Conservation (phyloP, 2,329 filamentous ascomycete species). For the Corniculantispora saksenae region DNA sequence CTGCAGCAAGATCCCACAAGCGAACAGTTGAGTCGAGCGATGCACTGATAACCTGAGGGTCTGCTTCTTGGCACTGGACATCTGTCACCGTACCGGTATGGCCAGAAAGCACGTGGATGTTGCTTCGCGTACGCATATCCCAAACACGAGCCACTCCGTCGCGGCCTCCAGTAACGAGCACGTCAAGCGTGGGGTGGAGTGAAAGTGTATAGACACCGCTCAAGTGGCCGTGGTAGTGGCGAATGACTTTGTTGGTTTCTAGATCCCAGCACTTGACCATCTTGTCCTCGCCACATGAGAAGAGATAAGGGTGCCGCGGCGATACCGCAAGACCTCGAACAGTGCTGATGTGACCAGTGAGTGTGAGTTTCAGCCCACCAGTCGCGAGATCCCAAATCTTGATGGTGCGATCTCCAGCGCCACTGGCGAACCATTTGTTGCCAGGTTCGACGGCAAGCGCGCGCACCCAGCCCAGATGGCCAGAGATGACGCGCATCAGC, state of each 20-base stretch:
- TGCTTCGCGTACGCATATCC: slow-evolving; percentile 97
- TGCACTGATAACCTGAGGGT: slow-evolving; percentile 92
- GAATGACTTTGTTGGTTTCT: slow-evolving; percentile 98
- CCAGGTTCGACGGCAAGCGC: slow-evolving; percentile 88
- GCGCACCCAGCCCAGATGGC: slow-evolving; percentile 93
- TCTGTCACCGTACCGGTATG: slow-evolving; percentile 90
- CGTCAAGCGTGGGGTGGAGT: slow-evolving; percentile 91
- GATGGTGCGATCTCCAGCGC: slow-evolving; percentile 92
- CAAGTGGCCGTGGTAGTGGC: slow-evolving; percentile 95
- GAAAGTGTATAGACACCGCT: slow-evolving; percentile 92
- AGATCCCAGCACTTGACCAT: slow-evolving; percentile 99
- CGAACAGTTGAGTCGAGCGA: slow-evolving; percentile 90
- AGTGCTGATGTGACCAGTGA: slow-evolving; percentile 93
- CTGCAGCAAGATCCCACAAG: slow-evolving; percentile 93
- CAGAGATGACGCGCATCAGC: slow-evolving; percentile 94
- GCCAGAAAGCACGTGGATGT: slow-evolving; percentile 88
- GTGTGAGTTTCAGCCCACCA: slow-evolving; percentile 77
- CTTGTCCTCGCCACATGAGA: slow-evolving; percentile 97
- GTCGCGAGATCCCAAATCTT: slow-evolving; percentile 98
- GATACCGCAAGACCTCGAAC: slow-evolving; percentile 91
- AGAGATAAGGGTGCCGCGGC: slow-evolving; percentile 91
- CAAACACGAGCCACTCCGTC: slow-evolving; percentile 94
- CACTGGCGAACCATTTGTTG: slow-evolving; percentile 97
- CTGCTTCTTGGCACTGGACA: slow-evolving; percentile 90
- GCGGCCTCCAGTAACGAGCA: slow-evolving; percentile 90